Conservation (phyloP, 108 stramenopile genomes). For the Pseudonitzschia delicatissima region DNA sequence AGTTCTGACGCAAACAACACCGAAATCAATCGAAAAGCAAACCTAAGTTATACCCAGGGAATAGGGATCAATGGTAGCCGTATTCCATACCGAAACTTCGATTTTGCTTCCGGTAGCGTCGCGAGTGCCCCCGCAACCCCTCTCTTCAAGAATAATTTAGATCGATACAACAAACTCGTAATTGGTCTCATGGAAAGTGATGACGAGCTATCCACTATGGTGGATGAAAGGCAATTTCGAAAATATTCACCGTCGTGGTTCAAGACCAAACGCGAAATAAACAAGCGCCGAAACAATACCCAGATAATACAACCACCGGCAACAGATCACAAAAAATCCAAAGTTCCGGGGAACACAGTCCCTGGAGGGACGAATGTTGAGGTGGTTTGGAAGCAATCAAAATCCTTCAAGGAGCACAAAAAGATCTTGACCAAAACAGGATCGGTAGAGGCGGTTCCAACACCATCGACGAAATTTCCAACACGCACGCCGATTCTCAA, state of each 20-base stretch:
- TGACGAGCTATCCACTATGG: neutral
- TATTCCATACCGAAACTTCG: neutral
- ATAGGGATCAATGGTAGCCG: neutral
- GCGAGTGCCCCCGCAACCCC: neutral
- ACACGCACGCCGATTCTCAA: too few species aligned
- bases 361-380: neutral
- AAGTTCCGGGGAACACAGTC: neutral
- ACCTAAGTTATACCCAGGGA: neutral
- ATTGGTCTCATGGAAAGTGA: neutral
- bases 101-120: neutral
- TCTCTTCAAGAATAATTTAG: neutral
- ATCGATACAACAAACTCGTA: constrained; percentile 7
- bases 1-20: neutral
- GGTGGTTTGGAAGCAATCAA: neutral
- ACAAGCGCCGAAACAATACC: neutral
- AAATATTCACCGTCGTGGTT: constrained; percentile 4
- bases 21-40: neutral
- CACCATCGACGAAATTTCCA: neutral
- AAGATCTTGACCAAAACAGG: neutral
- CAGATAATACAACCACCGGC: neutral
- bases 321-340: neutral
- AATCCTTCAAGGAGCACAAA: neutral
- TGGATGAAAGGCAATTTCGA: neutral
- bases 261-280: neutral
- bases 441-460: neutral